Percentiles rank a stretch among this genome's conserved stretches.
Evolutionary conservation across 768 basidiomycete species (phyloP).

Genomic region (Psilocybe tampanensis): DNA sequence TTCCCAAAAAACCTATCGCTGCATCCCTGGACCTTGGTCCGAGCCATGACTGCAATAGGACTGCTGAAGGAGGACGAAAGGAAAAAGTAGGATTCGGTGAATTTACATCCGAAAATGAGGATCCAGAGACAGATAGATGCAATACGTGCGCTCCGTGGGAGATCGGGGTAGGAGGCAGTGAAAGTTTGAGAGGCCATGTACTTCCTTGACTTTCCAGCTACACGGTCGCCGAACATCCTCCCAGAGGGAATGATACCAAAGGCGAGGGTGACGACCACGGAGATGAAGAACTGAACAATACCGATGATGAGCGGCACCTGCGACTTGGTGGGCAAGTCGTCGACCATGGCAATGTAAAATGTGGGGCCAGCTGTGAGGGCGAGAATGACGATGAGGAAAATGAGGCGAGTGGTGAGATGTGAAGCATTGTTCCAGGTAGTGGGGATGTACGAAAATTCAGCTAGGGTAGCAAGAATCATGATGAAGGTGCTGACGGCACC

Average conservation of each 20-base stretch:
- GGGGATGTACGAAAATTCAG: conserved; percentile 96
- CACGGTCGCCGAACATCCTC: conserved; percentile 98
- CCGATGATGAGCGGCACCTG: conserved; percentile 88
- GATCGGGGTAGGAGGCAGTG: conserved; percentile 92
- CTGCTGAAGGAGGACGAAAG: conserved; percentile 95
- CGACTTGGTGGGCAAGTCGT: conserved; percentile 57
- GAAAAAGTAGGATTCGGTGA: too few species aligned
- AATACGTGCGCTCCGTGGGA: conserved; percentile 69
- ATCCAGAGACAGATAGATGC: conserved; percentile 90
- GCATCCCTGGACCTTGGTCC: conserved; percentile 92
- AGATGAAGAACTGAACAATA: conserved; percentile 93
- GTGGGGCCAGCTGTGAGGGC: conserved; percentile 93
- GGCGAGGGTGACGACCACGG: conserved; percentile 76
- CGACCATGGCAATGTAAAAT: conserved; percentile 87
- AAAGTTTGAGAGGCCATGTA: conserved; percentile 99
- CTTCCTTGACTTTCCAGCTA: conserved; percentile 95
- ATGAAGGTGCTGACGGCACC: conserved; percentile 92
- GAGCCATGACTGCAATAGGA: conserved; percentile 95
- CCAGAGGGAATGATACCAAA: conserved; percentile 94
- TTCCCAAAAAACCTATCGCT: conserved; percentile 81
- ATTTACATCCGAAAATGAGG: too few species aligned
- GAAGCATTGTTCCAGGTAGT: conserved; percentile 99
- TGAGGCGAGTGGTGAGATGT: conserved; percentile 90
- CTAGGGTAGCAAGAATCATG: conserved; percentile 91
- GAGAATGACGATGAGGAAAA: conserved; percentile 91